A percentile compares a stretch with the other conserved stretches of the same genome.
Evolutionary conservation across 2,329 filamentous ascomycete genomes (phyloP).

Genomic region (Exophiala sideris): DNA sequence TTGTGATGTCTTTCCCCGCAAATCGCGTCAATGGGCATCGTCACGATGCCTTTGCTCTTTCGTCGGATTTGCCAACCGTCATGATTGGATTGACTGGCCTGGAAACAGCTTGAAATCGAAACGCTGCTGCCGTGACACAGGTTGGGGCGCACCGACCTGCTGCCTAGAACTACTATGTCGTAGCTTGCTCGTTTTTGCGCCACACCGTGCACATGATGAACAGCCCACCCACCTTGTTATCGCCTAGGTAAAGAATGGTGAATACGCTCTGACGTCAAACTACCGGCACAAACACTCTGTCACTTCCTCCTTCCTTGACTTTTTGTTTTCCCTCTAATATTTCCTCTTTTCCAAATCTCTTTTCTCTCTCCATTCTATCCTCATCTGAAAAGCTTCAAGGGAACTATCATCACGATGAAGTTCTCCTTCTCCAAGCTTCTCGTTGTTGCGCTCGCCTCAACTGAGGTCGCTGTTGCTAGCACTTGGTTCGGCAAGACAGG

Average conservation of each 20-base stretch:
- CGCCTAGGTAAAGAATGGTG: neutral
- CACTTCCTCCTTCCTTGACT: neutral
- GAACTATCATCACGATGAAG: slow-evolving; percentile 62
- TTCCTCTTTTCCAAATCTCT: slow-evolving; percentile 8
- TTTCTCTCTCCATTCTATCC: neutral
- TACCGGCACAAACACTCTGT: slow-evolving; percentile 4
- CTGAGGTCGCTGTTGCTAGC: slow-evolving; percentile 65
- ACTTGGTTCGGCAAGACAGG: slow-evolving; percentile 82
- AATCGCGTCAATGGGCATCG: slow-evolving; percentile 11
- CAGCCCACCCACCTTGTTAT: too few relatives aligned
- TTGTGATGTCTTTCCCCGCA: slow-evolving; percentile 19
- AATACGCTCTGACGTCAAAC: slow-evolving; percentile 18
- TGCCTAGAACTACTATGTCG: too few relatives aligned
- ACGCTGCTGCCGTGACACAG: neutral
- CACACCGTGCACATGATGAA: too few relatives aligned
- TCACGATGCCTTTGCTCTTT: slow-evolving; percentile 10
- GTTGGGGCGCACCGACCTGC: too few relatives aligned
- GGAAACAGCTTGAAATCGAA: neutral
- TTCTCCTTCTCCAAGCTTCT: slow-evolving; percentile 66
- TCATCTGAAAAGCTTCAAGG: neutral
- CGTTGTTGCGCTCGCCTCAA: slow-evolving; percentile 66
- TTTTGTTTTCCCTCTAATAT: neutral
- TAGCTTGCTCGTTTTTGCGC: too few relatives aligned
- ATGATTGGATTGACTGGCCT: neutral
- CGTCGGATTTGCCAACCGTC: slow-evolving; percentile 9